Evolutionary conservation across 345 rosid genomes (phyloP).

Genomic region (Eutrema yunnanense): DNA sequence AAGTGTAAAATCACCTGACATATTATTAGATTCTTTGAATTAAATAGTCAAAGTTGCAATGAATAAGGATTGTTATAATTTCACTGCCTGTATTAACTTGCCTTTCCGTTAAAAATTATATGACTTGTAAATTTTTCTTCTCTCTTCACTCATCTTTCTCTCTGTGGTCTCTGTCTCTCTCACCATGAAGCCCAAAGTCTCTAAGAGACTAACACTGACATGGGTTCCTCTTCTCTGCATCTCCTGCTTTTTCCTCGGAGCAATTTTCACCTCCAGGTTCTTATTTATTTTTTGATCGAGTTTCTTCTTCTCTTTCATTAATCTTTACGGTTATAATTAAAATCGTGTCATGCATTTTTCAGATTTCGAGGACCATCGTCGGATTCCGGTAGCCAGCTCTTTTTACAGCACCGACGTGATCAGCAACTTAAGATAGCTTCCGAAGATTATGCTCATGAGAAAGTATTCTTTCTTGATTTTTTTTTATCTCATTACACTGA

Average conservation of each 20-base stretch:
- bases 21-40: neutral
- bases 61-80: constrained; percentile 16
- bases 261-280: constrained; percentile 68
- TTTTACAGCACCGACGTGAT: constrained; percentile 47
- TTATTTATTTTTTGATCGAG: neutral
- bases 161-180: neutral
- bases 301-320: neutral
- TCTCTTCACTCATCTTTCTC: neutral
- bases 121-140: neutral
- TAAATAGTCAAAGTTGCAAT: constrained; percentile 22
- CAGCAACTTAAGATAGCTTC: constrained; percentile 50
- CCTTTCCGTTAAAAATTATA: neutral
- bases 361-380: neutral
- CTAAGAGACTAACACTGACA: constrained; percentile 40
- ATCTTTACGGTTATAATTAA: neutral
- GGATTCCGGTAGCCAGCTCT: constrained; percentile 48
- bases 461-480: constrained; percentile 32
- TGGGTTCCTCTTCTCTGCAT: constrained; percentile 75
- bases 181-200: constrained; percentile 58
- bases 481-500: neutral
- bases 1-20: constrained; percentile 10
- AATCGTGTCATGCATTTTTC: neutral
- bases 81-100: neutral
- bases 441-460: constrained; percentile 42
- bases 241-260: constrained; percentile 67